Percentiles rank a stretch among this genome's conserved stretches.
These are phyloP conservation scores for Scutellaria minor DNA, from an alignment of 257 asterid genomes.

Conservation along the genomic window DNA sequence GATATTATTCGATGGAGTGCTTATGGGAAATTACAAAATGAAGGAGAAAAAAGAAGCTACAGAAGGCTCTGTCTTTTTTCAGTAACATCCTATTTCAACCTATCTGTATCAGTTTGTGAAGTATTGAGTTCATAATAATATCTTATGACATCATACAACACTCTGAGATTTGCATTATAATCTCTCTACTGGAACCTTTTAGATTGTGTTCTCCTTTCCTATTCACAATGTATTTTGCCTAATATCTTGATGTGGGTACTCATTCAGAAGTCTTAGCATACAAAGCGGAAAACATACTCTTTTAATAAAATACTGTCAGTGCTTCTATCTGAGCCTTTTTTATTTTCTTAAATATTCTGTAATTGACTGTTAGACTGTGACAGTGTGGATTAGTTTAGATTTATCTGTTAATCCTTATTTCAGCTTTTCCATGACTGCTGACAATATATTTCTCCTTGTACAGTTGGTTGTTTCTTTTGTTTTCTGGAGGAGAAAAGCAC, in stretches of 20 bases:
- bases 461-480: slow-evolving; percentile 79
- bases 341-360: not conserved
- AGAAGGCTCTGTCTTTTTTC: not conserved
- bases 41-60: not conserved
- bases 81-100: slow-evolving; percentile 7
- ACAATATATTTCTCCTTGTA: slow-evolving; percentile 40
- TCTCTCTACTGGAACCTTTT: slow-evolving; percentile 6
- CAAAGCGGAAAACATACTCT: not conserved
- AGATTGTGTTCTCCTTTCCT: slow-evolving; percentile 10
- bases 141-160: not conserved
- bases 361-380: not conserved
- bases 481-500: slow-evolving; percentile 86
- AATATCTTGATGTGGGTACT: not conserved
- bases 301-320: not conserved
- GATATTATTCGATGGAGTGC: slow-evolving; percentile 1
- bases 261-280: slow-evolving; percentile 9
- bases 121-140: slow-evolving; percentile 13
- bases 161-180: slow-evolving; percentile 2
- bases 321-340: slow-evolving; percentile 9
- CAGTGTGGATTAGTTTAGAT: not conserved
- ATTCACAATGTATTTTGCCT: not conserved
- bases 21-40: not conserved
- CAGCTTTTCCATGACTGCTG: slow-evolving; percentile 38
- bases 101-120: slow-evolving; percentile 19
- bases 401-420: not conserved